A percentile compares a stretch with the other conserved stretches of the same genome.
Conservation (phyloP, 345 rosid species). For the Kernera saxatilis region DNA sequence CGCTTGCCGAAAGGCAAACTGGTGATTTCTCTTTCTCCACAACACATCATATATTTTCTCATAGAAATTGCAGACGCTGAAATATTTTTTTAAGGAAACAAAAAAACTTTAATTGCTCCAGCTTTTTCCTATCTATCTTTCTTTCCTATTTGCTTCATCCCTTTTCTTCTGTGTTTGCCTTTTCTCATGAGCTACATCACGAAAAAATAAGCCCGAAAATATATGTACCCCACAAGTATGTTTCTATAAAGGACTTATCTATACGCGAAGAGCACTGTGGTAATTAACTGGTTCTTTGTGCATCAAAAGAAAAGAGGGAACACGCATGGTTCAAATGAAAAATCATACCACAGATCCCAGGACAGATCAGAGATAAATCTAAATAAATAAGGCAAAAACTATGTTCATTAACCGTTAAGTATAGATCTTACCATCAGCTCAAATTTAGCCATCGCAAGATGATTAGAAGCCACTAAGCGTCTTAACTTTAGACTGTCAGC, state of each 20-base stretch:
- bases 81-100: background rate
- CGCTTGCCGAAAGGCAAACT: background rate
- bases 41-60: background rate
- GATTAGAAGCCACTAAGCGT: conserved; percentile 81
- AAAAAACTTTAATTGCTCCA: background rate
- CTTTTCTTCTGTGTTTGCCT: background rate
- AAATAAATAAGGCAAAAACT: background rate
- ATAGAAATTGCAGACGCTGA: background rate
- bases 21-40: background rate
- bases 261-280: background rate
- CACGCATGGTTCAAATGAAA: background rate
- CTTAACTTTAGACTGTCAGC: conserved; percentile 82
- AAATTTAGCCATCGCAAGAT: conserved; percentile 94
- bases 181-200: background rate
- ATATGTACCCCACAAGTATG: background rate
- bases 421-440: conserved; percentile 63
- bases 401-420: conserved; percentile 4
- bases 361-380: background rate
- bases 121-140: background rate
- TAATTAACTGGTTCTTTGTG: background rate
- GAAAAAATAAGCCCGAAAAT: background rate
- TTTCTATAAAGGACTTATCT: background rate
- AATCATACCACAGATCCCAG: background rate
- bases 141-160: background rate
- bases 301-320: background rate